Base-by-base conservation (phyloP, 345 rosid species). In the Chamaenerion angustifolium region DNA sequence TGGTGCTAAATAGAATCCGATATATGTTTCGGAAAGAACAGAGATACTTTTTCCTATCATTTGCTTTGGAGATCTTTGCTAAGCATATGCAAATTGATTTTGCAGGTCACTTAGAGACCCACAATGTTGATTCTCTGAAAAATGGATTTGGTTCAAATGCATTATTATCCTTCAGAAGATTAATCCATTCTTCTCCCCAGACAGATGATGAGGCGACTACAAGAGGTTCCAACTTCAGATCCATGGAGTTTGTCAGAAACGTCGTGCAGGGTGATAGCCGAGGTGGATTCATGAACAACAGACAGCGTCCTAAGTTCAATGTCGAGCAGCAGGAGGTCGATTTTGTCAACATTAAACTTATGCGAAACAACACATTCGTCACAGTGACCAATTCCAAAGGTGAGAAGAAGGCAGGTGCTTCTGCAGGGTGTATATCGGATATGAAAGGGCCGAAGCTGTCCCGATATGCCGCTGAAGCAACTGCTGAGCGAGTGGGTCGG, bases 301-400 rank as follows among this genome's bases (percentile, higher is more conserved):
- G 50, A 56, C 69, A 51, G 10, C 21, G 40, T 54, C 11, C 69
- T 40, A 66, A 53, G 3, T 44, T 64, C 18, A 65, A 50, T 52
- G 40, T 65, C 4, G 92, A 73, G 62, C 72, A 72, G 0, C 72
- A 72, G 0, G 71, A 82, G 56, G 76, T 82, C 0, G 87, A 90
- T 45, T 51, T 83, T 42, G 83, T 87, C 41, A 70, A 76, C 75
- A 86, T 90, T 48, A 82, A 81, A 67, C 59, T 86, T 48, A 12
- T 65, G 72, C 61, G 83, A 8, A 86, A 86, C 73, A 90, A 87
- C 62, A 78, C 89, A 0, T 80, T 81, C 48, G 84, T 90, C 52
- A 75, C 83, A 0, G 80, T 86, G 48, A 83, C 89, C 0, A 95
- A 90, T 78, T 70, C 81, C n/a, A 78, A 81, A 47, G 96, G 95